Evolutionary conservation across 2,329 filamentous ascomycete species (phyloP).

Genomic region (Balansia obtecta): DNA sequence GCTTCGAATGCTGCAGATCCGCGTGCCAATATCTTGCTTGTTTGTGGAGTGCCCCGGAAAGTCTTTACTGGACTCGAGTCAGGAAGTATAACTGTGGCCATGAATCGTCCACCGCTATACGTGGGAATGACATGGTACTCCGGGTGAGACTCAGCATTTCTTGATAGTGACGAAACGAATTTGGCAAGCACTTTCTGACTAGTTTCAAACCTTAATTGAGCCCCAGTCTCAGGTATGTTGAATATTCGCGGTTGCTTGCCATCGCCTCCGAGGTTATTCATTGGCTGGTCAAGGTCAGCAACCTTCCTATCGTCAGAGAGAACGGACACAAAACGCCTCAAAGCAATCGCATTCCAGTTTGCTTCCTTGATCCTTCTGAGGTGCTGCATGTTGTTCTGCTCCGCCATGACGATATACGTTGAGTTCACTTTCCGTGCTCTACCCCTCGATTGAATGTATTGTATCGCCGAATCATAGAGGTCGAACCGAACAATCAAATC

Average conservation of each 20-base stretch:
- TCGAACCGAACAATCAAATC: slow-evolving; percentile 67
- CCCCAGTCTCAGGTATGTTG: slow-evolving; percentile 53
- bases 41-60: slow-evolving; percentile 47
- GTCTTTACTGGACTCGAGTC: slow-evolving; percentile 58
- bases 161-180: slow-evolving; percentile 55
- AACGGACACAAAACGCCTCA: slow-evolving; percentile 64
- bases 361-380: slow-evolving; percentile 43
- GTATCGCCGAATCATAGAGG: slow-evolving; percentile 78
- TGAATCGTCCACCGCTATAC: slow-evolving; percentile 42
- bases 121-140: slow-evolving; percentile 49
- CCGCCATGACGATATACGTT: slow-evolving; percentile 74
- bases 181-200: slow-evolving; percentile 59
- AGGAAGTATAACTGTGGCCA: slow-evolving; percentile 71
- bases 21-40: slow-evolving; percentile 67
- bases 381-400: slow-evolving; percentile 54
- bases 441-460: slow-evolving; percentile 88
- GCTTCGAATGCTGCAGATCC: slow-evolving; percentile 80
- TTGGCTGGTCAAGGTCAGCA: slow-evolving; percentile 12
- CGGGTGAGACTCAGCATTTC: slow-evolving; percentile 19
- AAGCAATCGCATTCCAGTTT: slow-evolving; percentile 43
- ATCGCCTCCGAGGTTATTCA: slow-evolving; percentile 10
- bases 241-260: slow-evolving; percentile 34
- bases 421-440: slow-evolving; percentile 70
- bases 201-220: slow-evolving; percentile 66
- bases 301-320: slow-evolving; percentile 61